Percentiles rank a stretch among this genome's conserved stretches.
Conservation (phyloP, 2,329 filamentous ascomycete species). For the Colletotrichum chlorophyti region DNA sequence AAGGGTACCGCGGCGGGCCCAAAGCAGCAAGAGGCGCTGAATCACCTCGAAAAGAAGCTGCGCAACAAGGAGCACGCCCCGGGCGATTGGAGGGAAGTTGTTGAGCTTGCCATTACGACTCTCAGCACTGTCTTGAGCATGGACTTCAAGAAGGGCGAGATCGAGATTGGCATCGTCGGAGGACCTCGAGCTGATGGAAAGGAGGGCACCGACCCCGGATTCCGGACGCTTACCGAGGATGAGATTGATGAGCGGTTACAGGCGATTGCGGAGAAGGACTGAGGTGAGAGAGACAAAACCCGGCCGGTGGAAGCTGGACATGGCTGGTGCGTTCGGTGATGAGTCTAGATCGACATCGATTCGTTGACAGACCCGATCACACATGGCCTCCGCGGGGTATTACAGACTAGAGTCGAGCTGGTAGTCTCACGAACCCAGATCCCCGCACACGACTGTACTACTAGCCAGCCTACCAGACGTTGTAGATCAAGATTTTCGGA, state of each 20-base stretch:
- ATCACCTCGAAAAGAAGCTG: conserved; percentile 99
- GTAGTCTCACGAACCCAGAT: conserved; percentile 14
- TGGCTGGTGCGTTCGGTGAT: conserved; percentile 14
- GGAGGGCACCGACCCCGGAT: conserved; percentile 79
- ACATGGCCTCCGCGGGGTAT: conserved; percentile 12
- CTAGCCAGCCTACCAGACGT: conserved; percentile 30
- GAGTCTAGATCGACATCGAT: conserved; percentile 9
- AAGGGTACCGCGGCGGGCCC: conserved; percentile 97
- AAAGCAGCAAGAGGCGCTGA: conserved; percentile 98
- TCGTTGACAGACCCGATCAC: conserved; percentile 12
- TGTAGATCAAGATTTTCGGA: conserved; percentile 36
- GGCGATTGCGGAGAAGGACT: conserved; percentile 98
- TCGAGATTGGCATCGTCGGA: conserved; percentile 97
- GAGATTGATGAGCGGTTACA: conserved; percentile 99
- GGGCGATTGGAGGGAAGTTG: conserved; percentile 95
- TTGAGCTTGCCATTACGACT: conserved; percentile 94
- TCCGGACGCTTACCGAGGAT: conserved; percentile 91
- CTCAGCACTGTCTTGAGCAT: conserved; percentile 96
- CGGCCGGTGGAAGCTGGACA: conserved; percentile 18
- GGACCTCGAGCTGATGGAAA: conserved; percentile 83
- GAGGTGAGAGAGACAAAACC: conserved; percentile 44
- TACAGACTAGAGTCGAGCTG: conserved; percentile 14
- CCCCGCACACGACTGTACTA: conserved; percentile 28
- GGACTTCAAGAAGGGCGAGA: conserved; percentile 99
- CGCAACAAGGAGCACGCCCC: conserved; percentile 97